These are phyloP conservation scores for Chionographis japonica DNA, from an alignment of 106 monocot genomes.

Conservation along the genomic window DNA sequence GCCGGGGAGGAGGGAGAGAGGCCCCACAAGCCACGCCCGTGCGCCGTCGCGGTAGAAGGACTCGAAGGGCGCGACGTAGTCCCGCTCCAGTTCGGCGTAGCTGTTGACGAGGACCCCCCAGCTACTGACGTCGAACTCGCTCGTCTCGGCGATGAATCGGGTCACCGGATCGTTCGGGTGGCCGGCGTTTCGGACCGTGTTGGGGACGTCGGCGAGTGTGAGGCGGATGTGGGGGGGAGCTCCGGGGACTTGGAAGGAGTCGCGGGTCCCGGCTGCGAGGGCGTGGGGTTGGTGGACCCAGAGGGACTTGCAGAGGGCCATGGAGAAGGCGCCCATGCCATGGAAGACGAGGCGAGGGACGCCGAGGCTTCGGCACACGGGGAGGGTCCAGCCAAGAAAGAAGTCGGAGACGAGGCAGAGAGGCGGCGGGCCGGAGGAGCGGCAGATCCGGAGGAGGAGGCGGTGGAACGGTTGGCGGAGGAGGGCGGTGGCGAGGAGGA, in stretches of 20 bases:
- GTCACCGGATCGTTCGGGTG: conserved; percentile 10
- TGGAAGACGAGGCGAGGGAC: conserved; percentile 48
- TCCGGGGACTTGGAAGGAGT: conserved; percentile 23
- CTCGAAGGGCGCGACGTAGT: conserved; percentile 27
- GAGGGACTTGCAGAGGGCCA: conserved; percentile 20
- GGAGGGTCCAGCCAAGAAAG: conserved; percentile 28
- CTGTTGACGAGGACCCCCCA: conserved; percentile 60
- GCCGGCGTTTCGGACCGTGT: neutral
- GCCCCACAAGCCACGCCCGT: conserved; percentile 45
- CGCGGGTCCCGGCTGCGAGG: neutral
- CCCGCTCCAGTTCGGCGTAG: conserved; percentile 38
- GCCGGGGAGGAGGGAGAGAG: conserved; percentile 24
- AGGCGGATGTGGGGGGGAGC: conserved; percentile 9
- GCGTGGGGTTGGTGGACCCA: neutral
- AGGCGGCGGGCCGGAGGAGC: neutral
- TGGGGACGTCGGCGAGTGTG: conserved; percentile 16
- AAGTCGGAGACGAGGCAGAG: conserved; percentile 40
- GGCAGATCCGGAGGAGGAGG: neutral
- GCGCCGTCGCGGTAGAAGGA: conserved; percentile 21
- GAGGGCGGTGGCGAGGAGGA: neutral
- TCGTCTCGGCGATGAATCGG: conserved; percentile 2
- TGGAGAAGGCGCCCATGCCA: conserved; percentile 42
- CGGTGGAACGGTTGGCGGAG: conserved; percentile 1
- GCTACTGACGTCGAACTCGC: conserved; percentile 19
- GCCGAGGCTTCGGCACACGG: conserved; percentile 7